Evolutionary conservation across 495 filamentous ascomycete genomes (phyloP), one percentile per base, ranked within the genome.

Genomic region (Friedmanniomyces simplex): DNA sequence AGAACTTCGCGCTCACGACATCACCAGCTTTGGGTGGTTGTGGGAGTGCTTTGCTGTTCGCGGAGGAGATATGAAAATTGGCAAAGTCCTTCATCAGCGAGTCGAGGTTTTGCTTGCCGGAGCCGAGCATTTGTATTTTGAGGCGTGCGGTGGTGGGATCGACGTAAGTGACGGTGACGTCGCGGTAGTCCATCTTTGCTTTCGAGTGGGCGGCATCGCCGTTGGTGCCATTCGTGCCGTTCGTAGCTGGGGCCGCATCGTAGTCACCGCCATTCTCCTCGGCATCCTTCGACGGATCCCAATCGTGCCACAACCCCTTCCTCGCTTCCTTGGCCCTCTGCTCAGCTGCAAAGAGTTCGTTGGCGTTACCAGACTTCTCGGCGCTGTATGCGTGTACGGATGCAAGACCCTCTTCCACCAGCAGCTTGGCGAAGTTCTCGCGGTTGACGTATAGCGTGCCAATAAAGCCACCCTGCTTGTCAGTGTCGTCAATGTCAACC

Each of bases 391-490:
- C 79, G 67, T 97, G 91, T 32, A 97, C 91, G 21, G 82, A 83
- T 20, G 94, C 94, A 28, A 95, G 72, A 48, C 94, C 94, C 72
- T 97, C 94, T 71, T 97, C 93, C 2, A 97, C 80, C 7, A 99
- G 82, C 12, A 89, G 68, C 74, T 95, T 96, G 63, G 93, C 88
- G 72, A 99, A 91, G 74, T 88, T 96, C 72, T 96, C 91, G 41
- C 91, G 88, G 76, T 91, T 93, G 66, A 97, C 77, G 64, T 91
- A 96, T 1, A 99, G 79, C 16, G 86, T 87, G 46, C 94, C 94
- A 62, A 99, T 96, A 76, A 99, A 99, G 54, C 91, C 94, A 63
- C 94, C 94, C 32, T 88, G 83, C 75, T 95, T 95, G 74, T 99
- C 94, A 52, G 88, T 87, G 66, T 89, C 90, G 71, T 95, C 86